phyloP scores from a whole-genome alignment of 1,284 basidiomycete genomes.

The Malassezia dermatis region DNA sequence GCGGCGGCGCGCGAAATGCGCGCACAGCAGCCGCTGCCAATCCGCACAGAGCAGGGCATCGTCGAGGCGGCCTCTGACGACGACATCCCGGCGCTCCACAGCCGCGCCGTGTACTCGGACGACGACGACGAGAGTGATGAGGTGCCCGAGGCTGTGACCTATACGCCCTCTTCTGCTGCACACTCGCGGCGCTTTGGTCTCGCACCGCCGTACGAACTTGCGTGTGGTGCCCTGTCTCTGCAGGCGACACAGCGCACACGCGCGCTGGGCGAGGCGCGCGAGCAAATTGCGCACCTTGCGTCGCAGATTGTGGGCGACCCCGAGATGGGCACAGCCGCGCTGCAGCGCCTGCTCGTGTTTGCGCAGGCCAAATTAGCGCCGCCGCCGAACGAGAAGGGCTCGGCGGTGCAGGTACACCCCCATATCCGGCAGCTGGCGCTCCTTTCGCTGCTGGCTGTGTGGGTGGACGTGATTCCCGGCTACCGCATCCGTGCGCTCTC shows the following conservation, averaged over 20 bases:
- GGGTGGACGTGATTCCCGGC: conserved; percentile 82
- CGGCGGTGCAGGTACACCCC: conserved; percentile 56
- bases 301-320: conserved; percentile 41
- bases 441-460: conserved; percentile 82
- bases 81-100: conserved; percentile 5
- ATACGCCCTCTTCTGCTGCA: conserved; percentile 18
- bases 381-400: not conserved
- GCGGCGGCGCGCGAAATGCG: conserved; percentile 12
- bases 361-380: conserved; percentile 17
- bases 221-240: conserved; percentile 12
- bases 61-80: conserved; percentile 10
- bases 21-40: conserved; percentile 19
- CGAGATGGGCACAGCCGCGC: conserved; percentile 36
- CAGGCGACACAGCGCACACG: conserved; percentile 13
- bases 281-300: conserved; percentile 44
- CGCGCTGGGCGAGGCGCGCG: conserved; percentile 25
- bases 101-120: conserved; percentile 24
- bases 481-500: conserved; percentile 72
- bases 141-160: not conserved
- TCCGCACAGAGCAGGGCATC: conserved; percentile 8
- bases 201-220: conserved; percentile 32
- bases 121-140: conserved; percentile 16
- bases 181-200: conserved; percentile 33
- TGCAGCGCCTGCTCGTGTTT: conserved; percentile 35
- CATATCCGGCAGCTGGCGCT: conserved; percentile 78